These are phyloP conservation scores for Lactifluus pinguis DNA, from an alignment of 768 basidiomycete species.

Conservation along the genomic window DNA sequence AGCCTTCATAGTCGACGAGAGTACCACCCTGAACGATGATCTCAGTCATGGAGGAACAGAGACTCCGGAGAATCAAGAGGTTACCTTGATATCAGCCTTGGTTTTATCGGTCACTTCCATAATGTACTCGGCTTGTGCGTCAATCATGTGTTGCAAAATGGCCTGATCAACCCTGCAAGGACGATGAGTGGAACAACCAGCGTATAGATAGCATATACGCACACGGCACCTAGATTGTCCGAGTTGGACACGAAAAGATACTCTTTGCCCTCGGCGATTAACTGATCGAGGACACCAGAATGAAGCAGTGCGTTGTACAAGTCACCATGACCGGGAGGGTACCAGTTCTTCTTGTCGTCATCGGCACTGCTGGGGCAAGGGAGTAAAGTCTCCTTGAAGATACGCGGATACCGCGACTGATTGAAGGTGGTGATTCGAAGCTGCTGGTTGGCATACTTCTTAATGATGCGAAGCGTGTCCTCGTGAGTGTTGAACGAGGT, in stretches of 20 bases:
- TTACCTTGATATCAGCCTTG: conserved; percentile 63
- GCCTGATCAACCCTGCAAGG: conserved; percentile 50
- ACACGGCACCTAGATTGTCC: conserved; percentile 65
- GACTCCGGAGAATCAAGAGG: neutral
- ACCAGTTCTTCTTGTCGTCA: conserved; percentile 64
- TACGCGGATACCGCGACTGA: conserved; percentile 67
- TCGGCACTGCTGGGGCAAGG: conserved; percentile 49
- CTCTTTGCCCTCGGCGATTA: conserved; percentile 62
- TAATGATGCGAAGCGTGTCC: conserved; percentile 68
- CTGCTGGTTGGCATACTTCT: conserved; percentile 75
- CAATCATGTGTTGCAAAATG: conserved; percentile 60
- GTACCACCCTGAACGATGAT: conserved; percentile 40
- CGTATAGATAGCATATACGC: conserved; percentile 18
- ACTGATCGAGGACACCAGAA: conserved; percentile 65
- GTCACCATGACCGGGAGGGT: conserved; percentile 72
- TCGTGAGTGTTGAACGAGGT: conserved; percentile 79
- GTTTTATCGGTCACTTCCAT: conserved; percentile 81
- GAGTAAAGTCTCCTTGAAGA: conserved; percentile 58
- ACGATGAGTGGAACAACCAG: conserved; percentile 9
- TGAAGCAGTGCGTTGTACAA: conserved; percentile 62
- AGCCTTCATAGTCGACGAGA: conserved; percentile 60
- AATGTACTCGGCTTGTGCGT: conserved; percentile 54
- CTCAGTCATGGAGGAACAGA: neutral
- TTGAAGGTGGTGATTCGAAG: conserved; percentile 64
- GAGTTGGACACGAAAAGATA: conserved; percentile 76